Base-by-base conservation (phyloP, 2,329 filamentous ascomycete genomes). In the Immersiporthe knoxdaviesiana region DNA sequence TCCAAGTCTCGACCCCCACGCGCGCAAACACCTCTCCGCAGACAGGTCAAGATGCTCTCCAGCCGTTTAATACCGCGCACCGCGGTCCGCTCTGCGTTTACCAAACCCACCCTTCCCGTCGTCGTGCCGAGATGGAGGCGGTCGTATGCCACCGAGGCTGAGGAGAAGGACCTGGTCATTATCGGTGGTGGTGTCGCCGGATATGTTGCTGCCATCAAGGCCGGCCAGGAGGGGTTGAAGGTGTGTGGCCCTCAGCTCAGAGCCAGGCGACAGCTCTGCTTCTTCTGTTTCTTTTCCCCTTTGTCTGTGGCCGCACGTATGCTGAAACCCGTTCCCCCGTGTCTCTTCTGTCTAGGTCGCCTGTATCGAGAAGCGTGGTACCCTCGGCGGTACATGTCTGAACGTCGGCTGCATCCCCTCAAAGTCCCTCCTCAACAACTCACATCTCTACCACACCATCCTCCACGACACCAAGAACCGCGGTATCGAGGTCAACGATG, bases 351-450 rank as follows among this genome's bases (percentile, higher is more conserved):
- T 37, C 41, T 69, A 97, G 94, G 95, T 97, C 73, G 88, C 94
- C 72, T 99, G 96, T 84, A 97, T 99, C 84, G 96, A 99, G 85
- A 99, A 99, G 88, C 93, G 96, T 79, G 96, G 96, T 75, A 87
- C 89, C 71, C 90, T 99, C 76, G 96, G 96, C 78, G 96, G 96
- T 80, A 99, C 96, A 78, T 99, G 96, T 86, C 85, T 99, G 78
- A 99, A 99, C 81, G 96, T 99, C 78, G 96, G 96, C 84, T 99
- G 96, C 85, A 99, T 99, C 80, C 96, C 96, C 74, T 99, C 96
- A 74, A 99, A 99, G 85, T 97, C 96, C 72, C 93, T 99, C 75
- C 92, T 99, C 81, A 99, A 98, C 90, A 98, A 98, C 88, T 97
- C 96, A 76, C 94, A 97, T 82, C 88, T 98, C 71, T 98, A 98